Evolutionary conservation across 176 grass and related monocot species (phyloP).

Genomic region (Oryza rufipogon): DNA sequence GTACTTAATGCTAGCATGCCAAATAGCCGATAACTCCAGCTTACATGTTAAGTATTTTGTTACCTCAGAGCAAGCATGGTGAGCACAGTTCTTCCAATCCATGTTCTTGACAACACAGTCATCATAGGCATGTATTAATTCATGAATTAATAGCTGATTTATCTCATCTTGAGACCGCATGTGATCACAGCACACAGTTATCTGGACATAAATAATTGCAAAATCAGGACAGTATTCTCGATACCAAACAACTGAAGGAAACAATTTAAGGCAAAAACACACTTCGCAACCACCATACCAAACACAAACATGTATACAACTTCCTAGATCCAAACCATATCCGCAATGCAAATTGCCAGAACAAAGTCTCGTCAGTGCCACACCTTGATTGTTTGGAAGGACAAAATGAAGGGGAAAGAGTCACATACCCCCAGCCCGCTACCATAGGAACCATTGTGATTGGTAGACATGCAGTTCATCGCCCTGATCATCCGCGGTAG

Average conservation of each 20-base stretch:
- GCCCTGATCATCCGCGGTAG: constrained; percentile 59
- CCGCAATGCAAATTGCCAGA: too few species aligned
- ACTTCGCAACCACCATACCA: too few species aligned
- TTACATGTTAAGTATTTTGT: constrained; percentile 18
- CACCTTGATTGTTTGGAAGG: neutral
- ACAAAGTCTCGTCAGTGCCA: too few species aligned
- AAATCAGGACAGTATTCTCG: neutral
- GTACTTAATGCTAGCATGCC: neutral
- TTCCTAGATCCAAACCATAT: too few species aligned
- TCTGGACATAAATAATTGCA: constrained; percentile 47
- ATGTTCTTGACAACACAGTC: constrained; percentile 86
- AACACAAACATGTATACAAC: too few species aligned
- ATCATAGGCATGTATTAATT: constrained; percentile 94
- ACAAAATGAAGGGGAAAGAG: neutral
- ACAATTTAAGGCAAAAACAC: too few species aligned
- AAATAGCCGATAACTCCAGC: neutral
- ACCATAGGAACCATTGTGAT: constrained; percentile 47
- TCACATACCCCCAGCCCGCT: constrained; percentile 55
- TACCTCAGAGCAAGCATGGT: constrained; percentile 99
- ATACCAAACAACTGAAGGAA: neutral
- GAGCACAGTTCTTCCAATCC: constrained; percentile 86
- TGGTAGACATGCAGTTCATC: neutral
- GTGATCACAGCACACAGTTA: constrained; percentile 85
- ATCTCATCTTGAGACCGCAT: constrained; percentile 69
- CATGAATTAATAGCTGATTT: constrained; percentile 82